A percentile compares a stretch with the other conserved stretches of the same genome.
Evolutionary conservation across 2,329 filamentous ascomycete species (phyloP).

Genomic region (Exserohilum rostratum): DNA sequence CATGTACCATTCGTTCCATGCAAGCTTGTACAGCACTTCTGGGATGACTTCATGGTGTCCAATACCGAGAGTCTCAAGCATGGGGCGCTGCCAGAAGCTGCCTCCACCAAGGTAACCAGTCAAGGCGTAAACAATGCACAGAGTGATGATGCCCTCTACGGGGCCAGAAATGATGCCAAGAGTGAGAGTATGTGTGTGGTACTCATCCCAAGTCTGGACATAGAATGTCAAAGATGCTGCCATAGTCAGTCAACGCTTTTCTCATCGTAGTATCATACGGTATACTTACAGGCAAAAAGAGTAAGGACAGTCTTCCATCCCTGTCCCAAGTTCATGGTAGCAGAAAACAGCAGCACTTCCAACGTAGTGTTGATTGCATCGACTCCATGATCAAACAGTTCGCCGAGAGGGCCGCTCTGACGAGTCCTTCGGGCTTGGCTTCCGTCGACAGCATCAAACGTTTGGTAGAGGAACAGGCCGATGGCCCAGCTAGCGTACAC

Average conservation of each 20-base stretch:
- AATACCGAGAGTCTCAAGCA: slow-evolving; percentile 75
- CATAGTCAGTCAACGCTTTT: background rate
- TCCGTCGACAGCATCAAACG: slow-evolving; percentile 96
- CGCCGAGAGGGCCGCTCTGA: slow-evolving; percentile 91
- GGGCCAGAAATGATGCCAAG: slow-evolving; percentile 91
- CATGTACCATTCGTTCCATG: slow-evolving; percentile 93
- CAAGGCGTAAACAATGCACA: slow-evolving; percentile 79
- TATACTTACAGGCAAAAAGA: slow-evolving; percentile 74
- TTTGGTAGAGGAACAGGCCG: slow-evolving; percentile 95
- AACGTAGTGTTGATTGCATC: slow-evolving; percentile 96
- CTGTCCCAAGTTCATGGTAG: slow-evolving; percentile 90
- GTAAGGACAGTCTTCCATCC: slow-evolving; percentile 85
- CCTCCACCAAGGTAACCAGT: slow-evolving; percentile 86
- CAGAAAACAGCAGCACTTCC: slow-evolving; percentile 89
- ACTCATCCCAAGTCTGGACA: slow-evolving; percentile 98
- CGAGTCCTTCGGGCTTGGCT: slow-evolving; percentile 87
- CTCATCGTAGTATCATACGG: background rate
- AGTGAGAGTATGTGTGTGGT: slow-evolving; percentile 94
- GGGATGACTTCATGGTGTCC: slow-evolving; percentile 69
- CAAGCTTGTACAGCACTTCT: slow-evolving; percentile 72
- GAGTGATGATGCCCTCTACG: slow-evolving; percentile 88
- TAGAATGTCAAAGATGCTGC: slow-evolving; percentile 92
- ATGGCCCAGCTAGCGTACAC: slow-evolving; percentile 92
- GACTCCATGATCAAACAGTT: slow-evolving; percentile 95
- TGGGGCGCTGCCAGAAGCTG: slow-evolving; percentile 89